Evolutionary conservation across 2,329 filamentous ascomycete genomes (phyloP).

Genomic region (Gliomastix tumulicola): DNA sequence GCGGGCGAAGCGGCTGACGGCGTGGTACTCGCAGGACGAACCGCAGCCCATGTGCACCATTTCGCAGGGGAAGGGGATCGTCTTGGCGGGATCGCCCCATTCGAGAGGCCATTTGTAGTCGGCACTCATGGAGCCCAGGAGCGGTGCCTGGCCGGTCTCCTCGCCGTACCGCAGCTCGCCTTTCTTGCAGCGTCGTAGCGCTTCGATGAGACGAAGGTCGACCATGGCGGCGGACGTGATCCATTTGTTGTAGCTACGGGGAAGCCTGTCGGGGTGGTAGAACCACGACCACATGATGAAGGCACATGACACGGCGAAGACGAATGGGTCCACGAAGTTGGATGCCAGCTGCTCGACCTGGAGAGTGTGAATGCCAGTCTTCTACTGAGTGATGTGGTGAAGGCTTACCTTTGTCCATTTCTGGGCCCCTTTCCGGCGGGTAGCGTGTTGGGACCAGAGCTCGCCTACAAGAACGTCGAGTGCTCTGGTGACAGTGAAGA

Average conservation of each 20-base stretch:
- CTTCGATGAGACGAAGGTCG: slow-evolving; percentile 66
- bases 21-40: slow-evolving; percentile 68
- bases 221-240: slow-evolving; percentile 71
- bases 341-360: slow-evolving; percentile 25
- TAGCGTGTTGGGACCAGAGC: slow-evolving; percentile 49
- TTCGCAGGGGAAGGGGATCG: slow-evolving; percentile 72
- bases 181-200: slow-evolving; percentile 58
- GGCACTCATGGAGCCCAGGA: slow-evolving; percentile 65
- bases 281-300: slow-evolving; percentile 89
- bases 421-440: slow-evolving; percentile 32
- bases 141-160: slow-evolving; percentile 61
- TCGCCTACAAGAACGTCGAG: slow-evolving; percentile 63
- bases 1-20: slow-evolving; percentile 56
- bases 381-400: background rate
- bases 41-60: slow-evolving; percentile 77
- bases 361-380: slow-evolving; percentile 1
- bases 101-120: slow-evolving; percentile 62
- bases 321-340: slow-evolving; percentile 49
- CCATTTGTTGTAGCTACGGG: slow-evolving; percentile 72
- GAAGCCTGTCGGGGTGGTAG: slow-evolving; percentile 65
- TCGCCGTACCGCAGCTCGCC: slow-evolving; percentile 64
- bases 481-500: slow-evolving; percentile 70
- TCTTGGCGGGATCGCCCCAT: slow-evolving; percentile 66
- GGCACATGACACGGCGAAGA: slow-evolving; percentile 67
- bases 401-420: slow-evolving; percentile 38